Percentiles rank a stretch among this genome's conserved stretches.
Conservation (phyloP, 192 early-diverging fungal species). For the Chytriomyces sp. region DNA sequence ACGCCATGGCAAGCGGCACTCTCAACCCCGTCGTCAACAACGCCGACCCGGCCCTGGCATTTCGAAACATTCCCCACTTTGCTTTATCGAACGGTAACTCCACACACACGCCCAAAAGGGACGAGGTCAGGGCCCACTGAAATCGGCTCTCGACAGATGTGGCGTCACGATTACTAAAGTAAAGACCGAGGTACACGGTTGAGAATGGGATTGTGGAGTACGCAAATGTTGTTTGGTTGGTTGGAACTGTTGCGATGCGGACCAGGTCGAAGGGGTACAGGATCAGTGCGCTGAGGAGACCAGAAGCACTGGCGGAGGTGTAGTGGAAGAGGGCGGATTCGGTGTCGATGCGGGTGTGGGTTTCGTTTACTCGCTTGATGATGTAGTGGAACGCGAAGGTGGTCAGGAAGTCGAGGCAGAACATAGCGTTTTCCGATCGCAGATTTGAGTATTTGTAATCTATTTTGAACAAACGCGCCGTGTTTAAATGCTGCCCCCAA, state of each 20-base stretch:
- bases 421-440: background rate
- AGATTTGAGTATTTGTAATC: no score
- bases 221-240: background rate
- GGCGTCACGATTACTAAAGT: background rate
- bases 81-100: slow-evolving; percentile 5
- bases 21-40: background rate
- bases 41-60: background rate
- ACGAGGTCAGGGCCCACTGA: background rate
- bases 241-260: background rate
- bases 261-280: background rate
- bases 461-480: no score
- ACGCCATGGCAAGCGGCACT: background rate
- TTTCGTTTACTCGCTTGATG: background rate
- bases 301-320: background rate
- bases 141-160: background rate
- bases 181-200: background rate
- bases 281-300: background rate
- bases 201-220: background rate
- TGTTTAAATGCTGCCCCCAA: no score
- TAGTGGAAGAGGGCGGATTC: background rate
- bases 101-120: slow-evolving; percentile 1
- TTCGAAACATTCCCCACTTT: slow-evolving; percentile 19
- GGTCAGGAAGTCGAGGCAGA: background rate
- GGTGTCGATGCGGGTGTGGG: background rate
- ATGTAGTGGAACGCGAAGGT: background rate